Conservation (phyloP, 1,284 basidiomycete genomes). For the Xanthoconium separans region DNA sequence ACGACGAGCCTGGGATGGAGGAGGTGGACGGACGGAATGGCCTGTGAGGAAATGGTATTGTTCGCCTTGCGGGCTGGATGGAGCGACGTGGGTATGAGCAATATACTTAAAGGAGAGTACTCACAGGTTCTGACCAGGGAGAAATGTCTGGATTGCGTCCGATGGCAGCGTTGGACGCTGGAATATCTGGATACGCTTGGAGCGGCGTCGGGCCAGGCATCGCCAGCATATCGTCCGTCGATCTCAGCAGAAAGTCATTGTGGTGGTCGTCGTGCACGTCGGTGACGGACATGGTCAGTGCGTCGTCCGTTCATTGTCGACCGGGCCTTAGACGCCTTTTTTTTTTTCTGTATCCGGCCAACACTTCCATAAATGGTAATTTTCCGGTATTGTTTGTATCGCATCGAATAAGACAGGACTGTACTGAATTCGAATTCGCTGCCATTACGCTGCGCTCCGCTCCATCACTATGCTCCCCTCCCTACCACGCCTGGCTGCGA, state of each 20-base stretch:
- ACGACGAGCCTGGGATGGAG: constrained; percentile 24
- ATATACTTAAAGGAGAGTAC: neutral
- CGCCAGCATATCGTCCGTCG: constrained; percentile 11
- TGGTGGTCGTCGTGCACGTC: neutral
- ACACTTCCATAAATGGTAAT: constrained; percentile 6
- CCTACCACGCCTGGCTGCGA: constrained; percentile 12
- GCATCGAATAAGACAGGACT: too few species aligned
- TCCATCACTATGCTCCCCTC: constrained; percentile 17
- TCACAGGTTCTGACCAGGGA: constrained; percentile 21
- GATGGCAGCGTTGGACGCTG: neutral
- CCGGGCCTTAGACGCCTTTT: too few species aligned
- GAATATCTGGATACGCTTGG: constrained; percentile 13
- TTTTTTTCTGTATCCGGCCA: constrained; percentile 10
- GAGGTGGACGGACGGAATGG: constrained; percentile 29
- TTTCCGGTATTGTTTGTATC: constrained; percentile 7
- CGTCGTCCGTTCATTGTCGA: too few species aligned
- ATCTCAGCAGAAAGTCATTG: constrained; percentile 18
- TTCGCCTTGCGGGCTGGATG: constrained; percentile 11
- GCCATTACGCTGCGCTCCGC: constrained; percentile 3
- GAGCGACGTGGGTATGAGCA: constrained; percentile 14
- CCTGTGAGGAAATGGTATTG: constrained; percentile 36
- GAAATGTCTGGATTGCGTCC: constrained; percentile 20
- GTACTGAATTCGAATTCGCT: too few species aligned
- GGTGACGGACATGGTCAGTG: constrained; percentile 13
- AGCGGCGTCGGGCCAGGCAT: constrained; percentile 5